Conservation (phyloP, 371 early-diverging fungal genomes). For the Mucor circinelloides region DNA sequence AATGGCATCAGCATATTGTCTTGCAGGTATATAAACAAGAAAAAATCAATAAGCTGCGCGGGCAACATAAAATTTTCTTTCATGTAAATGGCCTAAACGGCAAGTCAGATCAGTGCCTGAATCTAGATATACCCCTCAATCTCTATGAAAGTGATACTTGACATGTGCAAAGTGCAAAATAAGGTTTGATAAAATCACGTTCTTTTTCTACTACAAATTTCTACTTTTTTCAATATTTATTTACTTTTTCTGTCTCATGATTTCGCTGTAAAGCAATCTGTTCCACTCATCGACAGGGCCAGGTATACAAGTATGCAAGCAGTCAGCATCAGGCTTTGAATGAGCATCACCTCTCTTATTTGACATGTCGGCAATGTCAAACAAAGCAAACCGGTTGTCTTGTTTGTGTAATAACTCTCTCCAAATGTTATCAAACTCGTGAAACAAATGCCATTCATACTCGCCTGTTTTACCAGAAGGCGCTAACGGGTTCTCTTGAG, state of each 20-base stretch:
- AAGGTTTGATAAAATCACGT: background rate
- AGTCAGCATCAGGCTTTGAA: constrained; percentile 48
- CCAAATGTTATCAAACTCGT: constrained; percentile 44
- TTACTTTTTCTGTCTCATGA: constrained; percentile 6
- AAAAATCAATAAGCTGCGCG: too few species aligned
- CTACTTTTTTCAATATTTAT: background rate
- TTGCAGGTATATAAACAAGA: too few species aligned
- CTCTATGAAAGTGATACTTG: background rate
- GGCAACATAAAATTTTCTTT: too few species aligned
- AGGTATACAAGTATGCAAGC: constrained; percentile 50
- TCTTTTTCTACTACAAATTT: background rate
- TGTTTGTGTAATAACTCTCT: constrained; percentile 31
- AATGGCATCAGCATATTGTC: too few species aligned
- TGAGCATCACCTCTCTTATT: constrained; percentile 52
- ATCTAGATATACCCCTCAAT: background rate
- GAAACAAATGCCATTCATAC: constrained; percentile 52
- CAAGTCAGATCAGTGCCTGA: background rate
- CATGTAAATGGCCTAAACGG: too few species aligned
- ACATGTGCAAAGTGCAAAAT: background rate
- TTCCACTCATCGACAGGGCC: constrained; percentile 57
- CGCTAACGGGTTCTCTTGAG: constrained; percentile 27
- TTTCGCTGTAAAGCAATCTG: constrained; percentile 40
- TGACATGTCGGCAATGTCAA: constrained; percentile 35
- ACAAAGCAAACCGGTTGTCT: constrained; percentile 33
- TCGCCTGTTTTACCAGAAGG: constrained; percentile 44